Evolutionary conservation across 108 stramenopile species (phyloP).

Genomic region (Fragilaria radians): DNA sequence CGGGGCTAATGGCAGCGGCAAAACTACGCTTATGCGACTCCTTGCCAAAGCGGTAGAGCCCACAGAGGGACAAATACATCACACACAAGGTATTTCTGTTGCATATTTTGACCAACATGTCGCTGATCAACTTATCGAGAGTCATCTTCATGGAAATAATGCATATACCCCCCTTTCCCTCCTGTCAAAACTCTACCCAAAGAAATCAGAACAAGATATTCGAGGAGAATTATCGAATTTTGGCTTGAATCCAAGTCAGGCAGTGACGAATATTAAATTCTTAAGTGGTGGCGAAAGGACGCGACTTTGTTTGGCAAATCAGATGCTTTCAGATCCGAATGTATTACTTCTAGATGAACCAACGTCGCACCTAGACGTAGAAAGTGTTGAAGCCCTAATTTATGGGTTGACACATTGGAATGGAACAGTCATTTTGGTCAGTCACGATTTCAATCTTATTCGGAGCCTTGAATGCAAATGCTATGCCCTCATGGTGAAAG

Average conservation of each 20-base stretch:
- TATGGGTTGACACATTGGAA: conserved; percentile 75
- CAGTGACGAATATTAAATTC: conserved; percentile 69
- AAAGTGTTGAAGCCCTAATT: conserved; percentile 89
- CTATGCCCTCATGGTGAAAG: conserved; percentile 42
- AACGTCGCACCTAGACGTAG: conserved; percentile 89
- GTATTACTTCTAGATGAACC: conserved; percentile 88
- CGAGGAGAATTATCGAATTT: conserved; percentile 78
- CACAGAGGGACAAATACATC: conserved; percentile 64
- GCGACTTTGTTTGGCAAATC: conserved; percentile 76
- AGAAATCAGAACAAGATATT: conserved; percentile 71
- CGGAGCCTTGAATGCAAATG: conserved; percentile 45
- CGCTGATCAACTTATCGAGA: conserved; percentile 56
- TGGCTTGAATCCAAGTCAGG: conserved; percentile 70
- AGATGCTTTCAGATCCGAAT: conserved; percentile 80
- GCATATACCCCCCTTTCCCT: conserved; percentile 14
- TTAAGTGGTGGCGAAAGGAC: conserved; percentile 93
- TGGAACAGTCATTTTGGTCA: conserved; percentile 51
- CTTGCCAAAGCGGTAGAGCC: conserved; percentile 78
- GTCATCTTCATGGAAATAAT: not conserved
- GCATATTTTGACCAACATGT: conserved; percentile 85
- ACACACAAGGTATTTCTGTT: conserved; percentile 63
- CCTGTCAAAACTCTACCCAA: conserved; percentile 33
- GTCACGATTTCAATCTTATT: conserved; percentile 59
- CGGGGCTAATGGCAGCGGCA: conserved; percentile 85
- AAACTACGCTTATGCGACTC: conserved; percentile 82